These are phyloP conservation scores for Smittium culicis DNA, from an alignment of 371 early-diverging fungal species.

Conservation along the genomic window DNA sequence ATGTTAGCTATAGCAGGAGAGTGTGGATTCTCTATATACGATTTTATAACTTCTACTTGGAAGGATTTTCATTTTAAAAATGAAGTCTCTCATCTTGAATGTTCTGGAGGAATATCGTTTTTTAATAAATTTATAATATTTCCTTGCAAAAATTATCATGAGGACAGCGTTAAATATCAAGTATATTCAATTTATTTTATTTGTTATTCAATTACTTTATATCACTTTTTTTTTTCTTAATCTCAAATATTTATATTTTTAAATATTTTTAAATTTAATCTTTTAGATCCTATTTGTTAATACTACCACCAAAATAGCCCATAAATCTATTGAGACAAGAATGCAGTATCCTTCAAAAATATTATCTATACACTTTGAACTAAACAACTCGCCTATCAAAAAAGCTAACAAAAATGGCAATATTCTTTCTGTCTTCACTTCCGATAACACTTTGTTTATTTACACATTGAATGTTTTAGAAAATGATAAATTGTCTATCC, in stretches of 20 bases:
- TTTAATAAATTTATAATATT: not conserved
- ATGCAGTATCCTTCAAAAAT: not conserved
- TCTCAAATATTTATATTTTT: too few species aligned
- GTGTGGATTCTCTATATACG: not conserved
- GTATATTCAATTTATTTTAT: not conserved
- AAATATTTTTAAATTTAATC: not conserved
- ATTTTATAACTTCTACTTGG: not conserved
- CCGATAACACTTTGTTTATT: not conserved
- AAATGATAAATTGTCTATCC: not conserved
- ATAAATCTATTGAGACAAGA: not conserved
- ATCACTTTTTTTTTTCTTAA: too few species aligned
- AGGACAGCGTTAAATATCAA: not conserved
- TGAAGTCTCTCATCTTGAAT: not conserved
- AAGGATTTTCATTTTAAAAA: not conserved
- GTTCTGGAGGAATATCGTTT: not conserved
- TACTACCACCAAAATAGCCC: not conserved
- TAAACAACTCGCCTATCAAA: too few species aligned
- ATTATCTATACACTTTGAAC: not conserved
- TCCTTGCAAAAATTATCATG: not conserved
- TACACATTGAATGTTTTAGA: not conserved
- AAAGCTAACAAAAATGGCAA: not conserved
- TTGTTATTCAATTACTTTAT: too few species aligned
- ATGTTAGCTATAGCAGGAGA: not conserved
- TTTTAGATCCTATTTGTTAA: not conserved
- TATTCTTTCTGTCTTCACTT: not conserved